A percentile compares a stretch with the other conserved stretches of the same genome.
phyloP scores from a whole-genome alignment of 805 yeast genomes.

The Soucietia sequanensis region DNA sequence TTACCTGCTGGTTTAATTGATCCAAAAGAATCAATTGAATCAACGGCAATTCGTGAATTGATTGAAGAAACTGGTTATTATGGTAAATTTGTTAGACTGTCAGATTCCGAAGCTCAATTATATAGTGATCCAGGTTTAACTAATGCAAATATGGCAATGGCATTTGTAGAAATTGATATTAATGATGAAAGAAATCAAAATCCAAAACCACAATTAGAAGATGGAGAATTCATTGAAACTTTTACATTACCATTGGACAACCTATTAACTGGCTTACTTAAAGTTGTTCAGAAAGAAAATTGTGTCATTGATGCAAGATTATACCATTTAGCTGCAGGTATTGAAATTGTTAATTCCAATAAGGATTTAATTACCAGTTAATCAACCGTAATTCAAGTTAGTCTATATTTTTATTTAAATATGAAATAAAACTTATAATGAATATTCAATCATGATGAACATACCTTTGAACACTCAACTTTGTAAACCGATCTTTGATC shows the following conservation, averaged over 20 bases:
- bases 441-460: too few species aligned
- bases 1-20: conserved; percentile 95
- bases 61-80: conserved; percentile 91
- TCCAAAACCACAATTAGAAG: conserved; percentile 79
- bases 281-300: conserved; percentile 57
- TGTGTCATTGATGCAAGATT: conserved; percentile 83
- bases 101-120: conserved; percentile 33
- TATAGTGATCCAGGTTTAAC: conserved; percentile 84
- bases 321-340: conserved; percentile 82
- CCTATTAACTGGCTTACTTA: conserved; percentile 53
- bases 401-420: too few species aligned
- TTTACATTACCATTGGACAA: conserved; percentile 64
- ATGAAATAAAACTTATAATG: too few species aligned
- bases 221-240: conserved; percentile 89
- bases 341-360: too few species aligned
- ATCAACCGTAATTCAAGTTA: too few species aligned
- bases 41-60: conserved; percentile 84
- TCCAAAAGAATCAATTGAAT: conserved; percentile 70
- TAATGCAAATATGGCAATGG: conserved; percentile 81
- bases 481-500: too few species aligned
- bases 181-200: conserved; percentile 58
- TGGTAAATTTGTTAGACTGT: conserved; percentile 51
- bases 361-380: too few species aligned
- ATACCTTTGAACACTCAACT: too few species aligned
- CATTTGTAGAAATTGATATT: conserved; percentile 76